Base-by-base conservation (phyloP, 1,284 basidiomycete genomes). In the Hemileia vastatrix region DNA sequence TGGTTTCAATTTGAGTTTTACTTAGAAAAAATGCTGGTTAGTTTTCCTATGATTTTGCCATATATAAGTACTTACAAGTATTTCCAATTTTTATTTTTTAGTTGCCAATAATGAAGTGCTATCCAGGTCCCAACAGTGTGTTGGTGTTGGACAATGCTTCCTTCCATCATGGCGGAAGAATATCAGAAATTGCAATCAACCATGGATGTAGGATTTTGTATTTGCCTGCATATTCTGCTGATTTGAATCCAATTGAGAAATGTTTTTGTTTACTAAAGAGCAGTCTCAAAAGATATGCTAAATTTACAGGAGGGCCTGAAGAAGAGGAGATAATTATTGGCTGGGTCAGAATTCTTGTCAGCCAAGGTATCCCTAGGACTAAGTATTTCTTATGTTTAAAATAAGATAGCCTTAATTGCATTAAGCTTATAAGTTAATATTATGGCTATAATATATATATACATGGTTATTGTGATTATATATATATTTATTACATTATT, bases 221-320 rank as follows among this genome's bases (percentile, higher is more conserved):
- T 24, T 18, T 54, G 1, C 31, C 52, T 19, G 31, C 31, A 9
- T 54, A 54, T 21, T 54, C n/a, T 9, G 32, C 52, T 54, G 52
- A 54, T 21, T n/a, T 54, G 4, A 36, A 54, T n/a, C 50, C 50
- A 3, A 19, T 54, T 43, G 56, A 58, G 56, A 15, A 49, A 4
- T 48, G 56, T 11, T 58, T 50, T 18, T 31, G 50, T 11, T 15
- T 51, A 4, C 19, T 27, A 1, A 51, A 51, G 23, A 2, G 5
- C 3, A 27, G 13, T 51, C 11, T 51, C 4, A 24, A 13, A 19
- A n/a, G n/a, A n/a, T n/a, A n/a, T n/a, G n/a, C n/a, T n/a, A n/a
- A n/a, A n/a, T n/a, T n/a, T n/a, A n/a, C n/a, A n/a, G n/a, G n/a
- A n/a, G n/a, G n/a, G n/a, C n/a, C n/a, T n/a, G n/a, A n/a, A n/a